Evolutionary conservation across 1,284 basidiomycete species (phyloP).

Genomic region (Peniophora sp.): DNA sequence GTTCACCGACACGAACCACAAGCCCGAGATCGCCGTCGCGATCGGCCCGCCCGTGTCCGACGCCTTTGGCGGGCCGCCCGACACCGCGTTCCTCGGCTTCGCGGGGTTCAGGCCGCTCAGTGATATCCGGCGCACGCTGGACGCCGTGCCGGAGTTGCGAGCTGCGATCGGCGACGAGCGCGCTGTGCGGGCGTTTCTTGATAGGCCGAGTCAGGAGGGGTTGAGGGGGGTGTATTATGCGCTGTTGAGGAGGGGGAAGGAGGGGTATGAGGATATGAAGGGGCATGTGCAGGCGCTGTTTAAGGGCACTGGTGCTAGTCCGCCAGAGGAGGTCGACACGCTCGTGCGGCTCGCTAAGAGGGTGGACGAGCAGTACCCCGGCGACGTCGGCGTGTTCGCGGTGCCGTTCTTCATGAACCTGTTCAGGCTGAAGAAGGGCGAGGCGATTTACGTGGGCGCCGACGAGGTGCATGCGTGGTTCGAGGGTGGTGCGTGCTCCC

Average conservation of each 20-base stretch:
- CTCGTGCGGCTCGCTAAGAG: slow-evolving; percentile 35
- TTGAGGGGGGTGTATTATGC: slow-evolving; percentile 38
- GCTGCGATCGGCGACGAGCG: slow-evolving; percentile 21
- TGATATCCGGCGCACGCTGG: slow-evolving; percentile 38
- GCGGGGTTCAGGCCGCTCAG: slow-evolving; percentile 46
- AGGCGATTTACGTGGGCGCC: slow-evolving; percentile 55
- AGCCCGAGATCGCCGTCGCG: slow-evolving; percentile 65
- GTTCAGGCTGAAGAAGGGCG: slow-evolving; percentile 43
- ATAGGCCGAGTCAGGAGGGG: background rate
- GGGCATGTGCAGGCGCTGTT: slow-evolving; percentile 30
- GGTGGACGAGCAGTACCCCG: slow-evolving; percentile 48
- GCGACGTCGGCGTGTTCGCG: slow-evolving; percentile 56
- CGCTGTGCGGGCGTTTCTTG: slow-evolving; percentile 16
- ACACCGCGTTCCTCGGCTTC: slow-evolving; percentile 47
- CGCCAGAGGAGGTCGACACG: slow-evolving; percentile 14
- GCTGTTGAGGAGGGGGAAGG: slow-evolving; percentile 35
- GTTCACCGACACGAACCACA: slow-evolving; percentile 48
- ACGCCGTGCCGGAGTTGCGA: slow-evolving; percentile 43
- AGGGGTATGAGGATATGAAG: slow-evolving; percentile 25
- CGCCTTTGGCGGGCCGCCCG: background rate
- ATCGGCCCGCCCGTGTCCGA: slow-evolving; percentile 29
- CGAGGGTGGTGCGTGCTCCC: slow-evolving; percentile 42
- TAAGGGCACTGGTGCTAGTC: slow-evolving; percentile 15
- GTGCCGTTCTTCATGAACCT: slow-evolving; percentile 56
- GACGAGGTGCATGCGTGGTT: slow-evolving; percentile 67